Conservation (phyloP, 257 asterid species). For the Plantago ovata region DNA sequence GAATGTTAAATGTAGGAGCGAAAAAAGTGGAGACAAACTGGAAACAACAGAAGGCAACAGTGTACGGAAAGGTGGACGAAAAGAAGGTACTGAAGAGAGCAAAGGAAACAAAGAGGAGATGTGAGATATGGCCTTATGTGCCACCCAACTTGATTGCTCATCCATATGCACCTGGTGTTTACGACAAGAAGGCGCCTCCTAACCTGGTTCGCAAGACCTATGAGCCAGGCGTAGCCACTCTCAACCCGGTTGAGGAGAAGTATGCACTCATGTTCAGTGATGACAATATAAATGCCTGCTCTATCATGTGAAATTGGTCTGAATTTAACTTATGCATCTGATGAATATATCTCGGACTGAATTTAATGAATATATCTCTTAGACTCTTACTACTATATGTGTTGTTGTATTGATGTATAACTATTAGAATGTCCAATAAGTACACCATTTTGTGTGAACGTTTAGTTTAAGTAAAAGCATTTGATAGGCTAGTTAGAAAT, state of each 20-base stretch:
- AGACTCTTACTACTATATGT: no score
- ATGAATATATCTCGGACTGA: no score
- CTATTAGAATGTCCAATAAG: no score
- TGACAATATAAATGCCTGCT: conserved; percentile 79
- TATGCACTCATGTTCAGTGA: conserved; percentile 76
- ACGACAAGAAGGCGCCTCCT: conserved; percentile 89
- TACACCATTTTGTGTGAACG: no score
- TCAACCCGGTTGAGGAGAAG: conserved; percentile 72
- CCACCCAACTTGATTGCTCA: conserved; percentile 69
- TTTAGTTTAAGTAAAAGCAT: no score
- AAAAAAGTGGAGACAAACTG: conserved; percentile 68
- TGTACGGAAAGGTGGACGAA: conserved; percentile 69
- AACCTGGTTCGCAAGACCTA: conserved; percentile 55
- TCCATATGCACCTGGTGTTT: conserved; percentile 74
- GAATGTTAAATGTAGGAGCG: conserved; percentile 42
- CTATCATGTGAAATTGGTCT: conserved; percentile 46
- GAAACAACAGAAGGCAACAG: conserved; percentile 85
- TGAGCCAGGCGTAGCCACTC: conserved; percentile 69
- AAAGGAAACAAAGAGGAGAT: conserved; percentile 54
- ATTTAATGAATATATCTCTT: no score
- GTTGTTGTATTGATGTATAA: no score
- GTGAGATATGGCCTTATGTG: conserved; percentile 85
- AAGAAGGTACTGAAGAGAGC: conserved; percentile 77
- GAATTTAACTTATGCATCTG: no score
- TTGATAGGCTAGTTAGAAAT: no score